phyloP scores from a whole-genome alignment of 169 alveolate genomes.

The Eimeria necatrix region DNA sequence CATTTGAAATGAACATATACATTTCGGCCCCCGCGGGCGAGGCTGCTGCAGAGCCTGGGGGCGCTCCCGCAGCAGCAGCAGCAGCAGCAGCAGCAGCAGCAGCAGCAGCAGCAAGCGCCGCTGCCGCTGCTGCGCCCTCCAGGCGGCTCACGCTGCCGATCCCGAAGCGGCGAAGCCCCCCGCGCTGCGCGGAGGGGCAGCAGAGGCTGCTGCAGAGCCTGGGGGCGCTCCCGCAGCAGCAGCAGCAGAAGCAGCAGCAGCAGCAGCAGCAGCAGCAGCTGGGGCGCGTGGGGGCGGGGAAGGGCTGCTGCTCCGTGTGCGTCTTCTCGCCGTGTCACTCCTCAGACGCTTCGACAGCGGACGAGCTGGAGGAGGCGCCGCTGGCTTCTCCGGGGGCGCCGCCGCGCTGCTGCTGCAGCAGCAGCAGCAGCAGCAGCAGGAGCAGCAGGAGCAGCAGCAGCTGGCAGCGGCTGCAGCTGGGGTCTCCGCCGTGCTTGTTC shows the following conservation, averaged over 20 bases:
- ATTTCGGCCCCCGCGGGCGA: not conserved
- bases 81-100: constrained; percentile 19
- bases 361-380: constrained; percentile 22
- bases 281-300: not conserved
- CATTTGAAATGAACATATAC: too few relatives aligned
- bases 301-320: not conserved
- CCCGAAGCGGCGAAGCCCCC: constrained; percentile 20
- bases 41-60: not conserved
- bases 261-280: not conserved
- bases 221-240: too few relatives aligned
- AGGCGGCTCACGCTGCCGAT: constrained; percentile 39
- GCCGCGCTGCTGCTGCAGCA: not conserved
- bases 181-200: not conserved
- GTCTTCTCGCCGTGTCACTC: not conserved
- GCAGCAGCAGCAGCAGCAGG: not conserved
- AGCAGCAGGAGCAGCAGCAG: not conserved
- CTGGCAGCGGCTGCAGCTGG: not conserved
- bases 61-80: not conserved
- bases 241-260: too few relatives aligned
- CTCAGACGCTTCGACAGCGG: constrained; percentile 6
- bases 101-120: constrained; percentile 28
- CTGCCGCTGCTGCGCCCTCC: not conserved
- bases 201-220: too few relatives aligned
- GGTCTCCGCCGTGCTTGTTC: not conserved
- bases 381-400: not conserved